Percentiles rank a stretch among this genome's conserved stretches.
Conservation (phyloP, 805 yeast species). For the Monosporozyma unispora region DNA sequence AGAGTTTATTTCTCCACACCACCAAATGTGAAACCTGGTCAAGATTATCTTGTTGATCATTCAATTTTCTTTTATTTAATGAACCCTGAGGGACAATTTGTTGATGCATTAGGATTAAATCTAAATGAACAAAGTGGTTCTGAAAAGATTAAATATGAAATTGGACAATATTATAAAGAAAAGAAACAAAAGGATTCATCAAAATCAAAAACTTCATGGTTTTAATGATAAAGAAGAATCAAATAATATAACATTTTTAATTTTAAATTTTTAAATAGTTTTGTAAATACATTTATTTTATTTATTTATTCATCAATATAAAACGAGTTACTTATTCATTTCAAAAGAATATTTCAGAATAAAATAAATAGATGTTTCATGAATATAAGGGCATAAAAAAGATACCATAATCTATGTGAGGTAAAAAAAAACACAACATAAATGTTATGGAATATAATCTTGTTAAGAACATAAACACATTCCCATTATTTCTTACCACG, state of each 20-base stretch:
- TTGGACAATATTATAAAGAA: constrained; percentile 61
- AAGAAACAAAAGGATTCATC: background rate
- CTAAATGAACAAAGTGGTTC: constrained; percentile 72
- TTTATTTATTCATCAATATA: background rate
- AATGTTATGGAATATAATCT: too few relatives aligned
- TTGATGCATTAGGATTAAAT: constrained; percentile 90
- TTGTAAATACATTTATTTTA: background rate
- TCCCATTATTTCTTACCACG: constrained; percentile 4
- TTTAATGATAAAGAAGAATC: background rate
- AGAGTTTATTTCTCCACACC: constrained; percentile 98
- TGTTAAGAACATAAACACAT: too few relatives aligned
- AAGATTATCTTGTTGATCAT: constrained; percentile 93
- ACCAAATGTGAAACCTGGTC: constrained; percentile 85
- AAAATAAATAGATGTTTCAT: background rate
- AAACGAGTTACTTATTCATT: background rate
- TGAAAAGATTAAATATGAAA: constrained; percentile 63
- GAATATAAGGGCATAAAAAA: background rate
- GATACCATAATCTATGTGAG: too few relatives aligned
- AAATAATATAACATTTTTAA: background rate
- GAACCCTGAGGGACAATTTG: constrained; percentile 97
- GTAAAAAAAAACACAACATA: too few relatives aligned
- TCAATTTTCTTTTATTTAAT: constrained; percentile 93
- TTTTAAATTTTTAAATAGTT: background rate
- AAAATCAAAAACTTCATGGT: constrained; percentile 1
- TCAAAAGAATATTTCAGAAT: background rate